Evolutionary conservation across 2,329 filamentous ascomycete genomes (phyloP).

Genomic region (Monilinia vaccinii-corymbosi): DNA sequence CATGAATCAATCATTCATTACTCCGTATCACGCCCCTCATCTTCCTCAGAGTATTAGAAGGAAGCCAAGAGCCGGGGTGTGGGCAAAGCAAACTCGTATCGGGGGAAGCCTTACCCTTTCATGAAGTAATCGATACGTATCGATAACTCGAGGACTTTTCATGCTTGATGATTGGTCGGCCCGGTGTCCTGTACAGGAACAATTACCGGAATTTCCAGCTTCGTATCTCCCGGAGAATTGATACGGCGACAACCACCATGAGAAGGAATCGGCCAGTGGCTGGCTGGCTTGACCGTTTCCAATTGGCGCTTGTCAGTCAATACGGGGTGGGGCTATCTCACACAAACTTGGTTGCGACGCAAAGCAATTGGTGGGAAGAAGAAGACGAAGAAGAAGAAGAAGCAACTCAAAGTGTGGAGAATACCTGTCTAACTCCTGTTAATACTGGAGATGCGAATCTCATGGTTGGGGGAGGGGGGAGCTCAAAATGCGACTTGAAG

Average conservation of each 20-base stretch:
- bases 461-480: neutral
- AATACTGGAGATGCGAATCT: neutral
- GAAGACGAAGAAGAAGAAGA: neutral
- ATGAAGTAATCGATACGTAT: constrained; percentile 18
- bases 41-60: no score
- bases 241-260: neutral
- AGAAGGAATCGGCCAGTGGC: neutral
- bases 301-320: constrained; percentile 3
- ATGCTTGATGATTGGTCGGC: constrained; percentile 13
- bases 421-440: constrained; percentile 1
- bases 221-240: neutral
- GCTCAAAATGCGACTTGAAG: neutral
- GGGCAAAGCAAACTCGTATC: constrained; percentile 15
- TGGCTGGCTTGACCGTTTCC: constrained; percentile 6
- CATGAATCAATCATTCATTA: constrained; percentile 17
- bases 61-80: neutral
- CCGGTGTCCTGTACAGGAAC: constrained; percentile 12
- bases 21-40: constrained; percentile 14
- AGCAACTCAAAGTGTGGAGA: neutral
- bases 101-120: constrained; percentile 17
- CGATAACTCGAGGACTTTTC: constrained; percentile 19
- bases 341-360: constrained; percentile 2
- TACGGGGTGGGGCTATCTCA: neutral
- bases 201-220: constrained; percentile 12
- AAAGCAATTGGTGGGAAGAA: neutral